Conservation (phyloP, 1,284 basidiomycete species). For the Ustilago loliicola region DNA sequence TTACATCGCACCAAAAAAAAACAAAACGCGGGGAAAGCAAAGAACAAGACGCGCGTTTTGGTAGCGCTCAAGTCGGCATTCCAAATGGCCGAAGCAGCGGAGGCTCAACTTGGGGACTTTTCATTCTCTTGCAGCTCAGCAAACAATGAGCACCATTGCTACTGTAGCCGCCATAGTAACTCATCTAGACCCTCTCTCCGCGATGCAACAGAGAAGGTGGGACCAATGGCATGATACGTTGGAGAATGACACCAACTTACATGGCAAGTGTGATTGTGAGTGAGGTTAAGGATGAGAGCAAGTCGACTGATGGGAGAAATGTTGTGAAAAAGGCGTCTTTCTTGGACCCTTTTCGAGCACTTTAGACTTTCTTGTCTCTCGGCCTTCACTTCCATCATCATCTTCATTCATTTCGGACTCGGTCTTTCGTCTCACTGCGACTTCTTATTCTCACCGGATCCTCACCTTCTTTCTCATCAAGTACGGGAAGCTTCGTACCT, state of each 20-base stretch:
- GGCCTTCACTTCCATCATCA: neutral
- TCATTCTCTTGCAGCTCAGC: neutral
- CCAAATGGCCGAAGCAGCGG: slow-evolving; percentile 25
- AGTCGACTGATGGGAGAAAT: neutral
- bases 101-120: slow-evolving; percentile 6
- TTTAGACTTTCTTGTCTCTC: neutral
- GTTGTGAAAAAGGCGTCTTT: neutral
- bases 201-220: too few relatives aligned
- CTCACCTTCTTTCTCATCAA: neutral
- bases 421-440: neutral
- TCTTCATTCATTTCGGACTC: neutral
- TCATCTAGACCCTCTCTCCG: too few relatives aligned
- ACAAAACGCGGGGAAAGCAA: too few relatives aligned
- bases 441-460: neutral
- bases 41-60: slow-evolving; percentile 3
- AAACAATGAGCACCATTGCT: too few relatives aligned
- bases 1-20: neutral
- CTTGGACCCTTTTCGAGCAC: slow-evolving; percentile 2
- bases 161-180: too few relatives aligned
- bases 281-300: neutral
- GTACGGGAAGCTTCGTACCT: neutral
- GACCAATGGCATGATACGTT: neutral
- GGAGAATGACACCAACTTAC: neutral
- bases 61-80: slow-evolving; percentile 19
- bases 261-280: neutral